Evolutionary conservation across 495 filamentous ascomycete genomes (phyloP), one percentile per base, ranked within the genome.

Genomic region (Neurospora tetraspora): DNA sequence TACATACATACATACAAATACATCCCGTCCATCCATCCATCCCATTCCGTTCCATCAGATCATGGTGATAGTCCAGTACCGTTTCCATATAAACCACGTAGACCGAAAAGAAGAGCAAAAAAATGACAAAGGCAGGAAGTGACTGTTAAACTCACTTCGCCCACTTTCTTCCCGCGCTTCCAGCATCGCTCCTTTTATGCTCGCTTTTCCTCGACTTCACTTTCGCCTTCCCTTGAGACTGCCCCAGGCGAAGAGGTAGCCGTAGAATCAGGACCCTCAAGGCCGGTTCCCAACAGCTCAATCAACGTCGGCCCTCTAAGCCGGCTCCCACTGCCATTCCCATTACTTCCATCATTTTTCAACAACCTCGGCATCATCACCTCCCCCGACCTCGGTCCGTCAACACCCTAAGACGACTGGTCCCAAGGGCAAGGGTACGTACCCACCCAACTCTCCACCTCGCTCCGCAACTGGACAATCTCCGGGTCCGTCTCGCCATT

Each of bases 371-470:
- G 5, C 23, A 0, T 31, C 53, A 61, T 8, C 53, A 14, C 11
- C 53, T 31, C 18, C 34, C 34, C 34, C 14, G 3, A 16, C 12
- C 18, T 5, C 37, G 34, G 68, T 45, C 70, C 20, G 40, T 27
- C 61, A 65, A 31, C 59, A 39, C 59, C 36, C 73, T 71, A 76
- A 16, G 69, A 53, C 39, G 74, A 75, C 72, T 88, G 83, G 31
- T 84, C 84, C 96, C 96, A 98, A 14, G 95, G 96, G 76, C 98
- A 81, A 59, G 89, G 89, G 79, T 97, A 99, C 6, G 93, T 96
- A 16, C 94, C 91, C 12, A 97, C 93, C 96, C 96, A 99, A 77
- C 94, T 93, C 79, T 93, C 91, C 0, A 99, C 96, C 83, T 98
- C 96, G 79, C 91, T 89, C 71, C 92, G 88, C 73, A 99, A 82